Evolutionary conservation across 768 basidiomycete genomes (phyloP), one percentile per base, ranked within the genome.

Genomic region (Xerocomus potaroensis): DNA sequence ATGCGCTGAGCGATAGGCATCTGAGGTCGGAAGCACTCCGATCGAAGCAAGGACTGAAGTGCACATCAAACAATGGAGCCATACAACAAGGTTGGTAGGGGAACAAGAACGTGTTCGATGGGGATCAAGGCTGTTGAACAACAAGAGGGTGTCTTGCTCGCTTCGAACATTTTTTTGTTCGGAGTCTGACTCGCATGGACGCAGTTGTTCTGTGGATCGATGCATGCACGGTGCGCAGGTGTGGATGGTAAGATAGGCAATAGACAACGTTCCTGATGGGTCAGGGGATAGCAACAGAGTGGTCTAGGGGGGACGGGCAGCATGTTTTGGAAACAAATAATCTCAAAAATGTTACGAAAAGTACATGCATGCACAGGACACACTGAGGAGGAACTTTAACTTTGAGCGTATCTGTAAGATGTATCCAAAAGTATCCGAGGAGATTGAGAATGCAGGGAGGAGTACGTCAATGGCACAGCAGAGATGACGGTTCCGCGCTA

Each of bases 381-480:
- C n/a, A 41, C 23, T 3, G 16, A 21, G 18, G 47, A 12, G 46
- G 48, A 53, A 54, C 58, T 40, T 45, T 49, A 55, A 58, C 53
- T 47, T 37, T 5, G 49, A 49, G 44, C 31, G 14, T 54, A 57
- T 60, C 58, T 47, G 2, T 29, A 18, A 9, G 50, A 36, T 51
- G 41, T 45, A 11, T 38, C 37, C 24, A 24, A 15, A 38, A 38
- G 15, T 23, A 27, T 50, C 60, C 60, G 60, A 61, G 60, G 61
- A 58, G 61, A 58, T 61, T 44, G 50, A 40, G 18, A 30, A 46
- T 41, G 44, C 37, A 8, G 18, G 54, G 47, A 48, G 41, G 32
- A 22, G 23, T 49, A 59, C 48, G 57, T 52, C 44, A 59, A 41
- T n/a, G n/a, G 48, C 50, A 50, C 53, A 56, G 48, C 41, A 42